Evolutionary conservation across 352 stramenopile genomes (phyloP).

Genomic region (Phytophthora meadii): DNA sequence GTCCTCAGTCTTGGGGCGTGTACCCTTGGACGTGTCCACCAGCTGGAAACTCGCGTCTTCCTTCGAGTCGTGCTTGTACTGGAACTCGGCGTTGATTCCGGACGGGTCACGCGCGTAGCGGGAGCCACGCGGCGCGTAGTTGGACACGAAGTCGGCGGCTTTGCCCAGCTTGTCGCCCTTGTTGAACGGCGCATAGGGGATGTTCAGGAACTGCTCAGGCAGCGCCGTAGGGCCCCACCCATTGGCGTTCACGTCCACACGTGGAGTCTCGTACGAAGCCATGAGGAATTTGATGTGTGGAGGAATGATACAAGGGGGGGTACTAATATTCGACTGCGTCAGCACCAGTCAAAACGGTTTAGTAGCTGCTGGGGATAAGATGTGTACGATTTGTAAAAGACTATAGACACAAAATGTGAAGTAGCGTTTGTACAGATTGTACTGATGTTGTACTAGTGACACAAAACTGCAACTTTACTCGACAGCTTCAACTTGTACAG

Average conservation of each 20-base stretch:
- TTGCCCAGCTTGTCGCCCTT: slow-evolving; percentile 95
- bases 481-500: slow-evolving; percentile 27
- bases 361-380: neutral
- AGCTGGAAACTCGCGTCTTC: slow-evolving; percentile 94
- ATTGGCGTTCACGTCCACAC: slow-evolving; percentile 82
- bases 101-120: slow-evolving; percentile 76
- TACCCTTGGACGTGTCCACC: slow-evolving; percentile 93
- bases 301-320: slow-evolving; percentile 30
- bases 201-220: slow-evolving; percentile 91
- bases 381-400: neutral
- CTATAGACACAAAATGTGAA: neutral
- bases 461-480: slow-evolving; percentile 21
- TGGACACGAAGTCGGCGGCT: slow-evolving; percentile 93
- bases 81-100: slow-evolving; percentile 93
- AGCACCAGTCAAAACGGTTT: slow-evolving; percentile 28
- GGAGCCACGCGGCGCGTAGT: slow-evolving; percentile 63
- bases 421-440: neutral
- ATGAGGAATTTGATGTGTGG: slow-evolving; percentile 35
- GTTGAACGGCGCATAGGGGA: slow-evolving; percentile 97
- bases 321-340: neutral
- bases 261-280: slow-evolving; percentile 77
- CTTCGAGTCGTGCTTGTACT: slow-evolving; percentile 93
- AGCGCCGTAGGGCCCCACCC: slow-evolving; percentile 89
- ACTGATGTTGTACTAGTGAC: neutral
- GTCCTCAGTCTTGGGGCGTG: slow-evolving; percentile 78